A percentile compares a stretch with the other conserved stretches of the same genome.
Conservation (phyloP, 352 stramenopile species). For the Globisporangium paddicum region DNA sequence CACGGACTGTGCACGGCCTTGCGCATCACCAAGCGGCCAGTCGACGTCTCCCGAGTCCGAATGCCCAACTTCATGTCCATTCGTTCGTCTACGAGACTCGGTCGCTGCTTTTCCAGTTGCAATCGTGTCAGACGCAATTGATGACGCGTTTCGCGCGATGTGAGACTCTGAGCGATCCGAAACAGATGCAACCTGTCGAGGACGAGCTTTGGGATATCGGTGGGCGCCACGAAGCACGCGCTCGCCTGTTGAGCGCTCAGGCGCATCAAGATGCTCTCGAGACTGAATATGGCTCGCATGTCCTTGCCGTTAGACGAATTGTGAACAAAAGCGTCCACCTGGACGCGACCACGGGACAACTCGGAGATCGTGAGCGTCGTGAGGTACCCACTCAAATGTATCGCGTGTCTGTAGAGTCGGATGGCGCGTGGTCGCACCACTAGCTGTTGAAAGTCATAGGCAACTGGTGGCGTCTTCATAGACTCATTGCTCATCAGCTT, state of each 20-base stretch:
- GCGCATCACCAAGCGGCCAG: constrained; percentile 28
- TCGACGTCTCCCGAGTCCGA: constrained; percentile 15
- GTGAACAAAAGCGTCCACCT: constrained; percentile 59
- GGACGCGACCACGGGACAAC: constrained; percentile 47
- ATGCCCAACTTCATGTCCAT: constrained; percentile 21
- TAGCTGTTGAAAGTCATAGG: constrained; percentile 11
- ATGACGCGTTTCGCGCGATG: background rate
- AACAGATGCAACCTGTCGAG: constrained; percentile 66
- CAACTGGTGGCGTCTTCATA: background rate
- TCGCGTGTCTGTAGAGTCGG: constrained; percentile 44
- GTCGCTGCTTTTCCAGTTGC: background rate
- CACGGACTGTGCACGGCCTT: constrained; percentile 27
- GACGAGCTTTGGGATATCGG: constrained; percentile 32
- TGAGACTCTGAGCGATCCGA: constrained; percentile 17
- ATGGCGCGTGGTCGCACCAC: constrained; percentile 42
- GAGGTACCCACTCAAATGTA: constrained; percentile 39
- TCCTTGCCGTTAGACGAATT: constrained; percentile 11
- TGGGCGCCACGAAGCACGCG: constrained; percentile 27
- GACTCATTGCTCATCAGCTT: background rate
- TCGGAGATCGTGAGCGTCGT: constrained; percentile 59
- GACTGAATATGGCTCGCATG: constrained; percentile 27
- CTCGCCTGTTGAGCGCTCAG: constrained; percentile 33
- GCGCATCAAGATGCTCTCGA: constrained; percentile 53
- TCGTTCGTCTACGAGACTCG: background rate
- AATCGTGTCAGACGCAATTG: background rate